Evolutionary conservation across 2,329 filamentous ascomycete species (phyloP).

Genomic region (Colletotrichum sp.): DNA sequence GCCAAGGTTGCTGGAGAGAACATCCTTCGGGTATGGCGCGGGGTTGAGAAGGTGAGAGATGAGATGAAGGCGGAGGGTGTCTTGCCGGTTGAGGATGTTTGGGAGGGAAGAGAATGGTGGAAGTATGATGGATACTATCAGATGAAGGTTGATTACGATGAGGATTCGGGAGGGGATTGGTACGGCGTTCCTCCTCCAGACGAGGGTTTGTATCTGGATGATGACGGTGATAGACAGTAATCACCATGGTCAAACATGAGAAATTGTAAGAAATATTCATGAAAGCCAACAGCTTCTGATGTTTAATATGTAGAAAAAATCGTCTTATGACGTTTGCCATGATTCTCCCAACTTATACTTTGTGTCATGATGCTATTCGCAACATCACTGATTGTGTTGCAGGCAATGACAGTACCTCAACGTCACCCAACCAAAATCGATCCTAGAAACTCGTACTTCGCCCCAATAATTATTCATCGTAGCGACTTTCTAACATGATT

Average conservation of each 20-base stretch:
- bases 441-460: accelerated
- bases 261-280: accelerated
- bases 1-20: constrained; percentile 40
- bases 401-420: not conserved
- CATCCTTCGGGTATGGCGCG: constrained; percentile 37
- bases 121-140: constrained; percentile 29
- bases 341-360: not conserved
- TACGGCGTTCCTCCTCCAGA: constrained; percentile 25
- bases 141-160: no score
- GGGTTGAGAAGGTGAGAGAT: constrained; percentile 26
- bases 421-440: not conserved
- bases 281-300: not conserved
- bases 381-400: not conserved
- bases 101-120: constrained; percentile 37
- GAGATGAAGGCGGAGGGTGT: constrained; percentile 33
- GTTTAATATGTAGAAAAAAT: accelerated
- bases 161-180: constrained; percentile 25
- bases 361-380: not conserved
- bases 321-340: not conserved
- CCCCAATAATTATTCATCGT: no score
- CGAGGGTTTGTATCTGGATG: constrained; percentile 6
- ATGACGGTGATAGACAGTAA: not conserved
- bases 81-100: constrained; percentile 37
- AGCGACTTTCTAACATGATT: accelerated
- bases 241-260: not conserved